Evolutionary conservation across 164 flowering plant species (phyloP).

Genomic region (Aristolochia californica): DNA sequence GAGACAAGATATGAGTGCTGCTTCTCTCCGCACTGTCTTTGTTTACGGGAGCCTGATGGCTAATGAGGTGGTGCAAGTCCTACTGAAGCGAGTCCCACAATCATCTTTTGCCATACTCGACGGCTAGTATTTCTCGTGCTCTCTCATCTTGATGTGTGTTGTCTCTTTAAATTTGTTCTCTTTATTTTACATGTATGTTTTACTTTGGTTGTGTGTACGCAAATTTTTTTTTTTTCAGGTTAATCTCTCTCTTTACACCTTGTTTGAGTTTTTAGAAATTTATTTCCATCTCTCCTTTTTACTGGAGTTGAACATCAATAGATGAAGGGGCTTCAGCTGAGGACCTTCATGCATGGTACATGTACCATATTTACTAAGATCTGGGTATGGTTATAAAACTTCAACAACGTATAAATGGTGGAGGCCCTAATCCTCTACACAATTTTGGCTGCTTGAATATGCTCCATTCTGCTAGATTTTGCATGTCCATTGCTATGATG

Average conservation of each 20-base stretch:
- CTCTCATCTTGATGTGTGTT: constrained; percentile 4
- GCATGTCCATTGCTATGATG: no score
- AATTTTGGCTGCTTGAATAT: background rate
- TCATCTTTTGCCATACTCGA: constrained; percentile 56
- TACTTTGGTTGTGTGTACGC: background rate
- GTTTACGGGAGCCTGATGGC: constrained; percentile 84
- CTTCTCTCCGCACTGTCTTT: constrained; percentile 45
- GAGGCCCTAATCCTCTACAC: background rate
- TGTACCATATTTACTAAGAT: background rate
- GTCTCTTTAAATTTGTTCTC: background rate
- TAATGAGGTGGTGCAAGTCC: constrained; percentile 63
- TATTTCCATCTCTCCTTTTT: no score
- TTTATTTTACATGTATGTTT: background rate
- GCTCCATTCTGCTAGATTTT: background rate
- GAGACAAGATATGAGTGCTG: background rate
- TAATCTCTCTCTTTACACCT: background rate
- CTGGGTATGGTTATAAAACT: background rate
- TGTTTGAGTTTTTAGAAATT: no score
- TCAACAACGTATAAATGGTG: no score
- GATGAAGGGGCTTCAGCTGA: no score
- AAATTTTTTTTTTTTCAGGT: no score
- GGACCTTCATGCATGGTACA: no score
- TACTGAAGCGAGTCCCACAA: constrained; percentile 62
- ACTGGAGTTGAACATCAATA: no score
- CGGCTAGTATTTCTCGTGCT: constrained; percentile 28